These are phyloP conservation scores for Chrysophaeum taylorii DNA, from an alignment of 352 stramenopile genomes.

Conservation along the genomic window DNA sequence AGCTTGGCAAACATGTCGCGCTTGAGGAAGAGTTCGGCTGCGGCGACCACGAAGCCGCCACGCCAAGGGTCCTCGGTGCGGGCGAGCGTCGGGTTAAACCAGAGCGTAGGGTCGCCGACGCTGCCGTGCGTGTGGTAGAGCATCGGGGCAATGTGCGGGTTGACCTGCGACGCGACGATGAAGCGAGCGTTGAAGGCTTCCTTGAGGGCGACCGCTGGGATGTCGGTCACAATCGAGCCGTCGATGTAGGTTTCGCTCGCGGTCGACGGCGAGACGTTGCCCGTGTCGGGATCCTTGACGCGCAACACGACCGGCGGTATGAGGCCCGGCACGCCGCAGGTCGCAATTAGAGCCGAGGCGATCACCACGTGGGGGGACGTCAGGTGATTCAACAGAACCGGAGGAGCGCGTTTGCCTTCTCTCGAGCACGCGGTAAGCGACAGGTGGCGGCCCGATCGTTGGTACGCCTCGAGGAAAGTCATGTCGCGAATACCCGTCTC, in stretches of 20 bases:
- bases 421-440: slow-evolving; percentile 52
- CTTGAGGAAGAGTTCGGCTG: slow-evolving; percentile 58
- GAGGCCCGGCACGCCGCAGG: slow-evolving; percentile 48
- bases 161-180: slow-evolving; percentile 53
- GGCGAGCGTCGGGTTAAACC: slow-evolving; percentile 33
- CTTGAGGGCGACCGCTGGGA: slow-evolving; percentile 48
- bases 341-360: slow-evolving; percentile 50
- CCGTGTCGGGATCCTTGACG: slow-evolving; percentile 47
- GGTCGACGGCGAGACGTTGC: slow-evolving; percentile 28
- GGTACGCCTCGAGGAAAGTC: slow-evolving; percentile 62
- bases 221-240: slow-evolving; percentile 57
- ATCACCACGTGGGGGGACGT: slow-evolving; percentile 56
- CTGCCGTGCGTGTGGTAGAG: slow-evolving; percentile 55
- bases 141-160: slow-evolving; percentile 61
- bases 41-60: slow-evolving; percentile 45
- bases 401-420: slow-evolving; percentile 54
- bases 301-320: slow-evolving; percentile 48
- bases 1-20: slow-evolving; percentile 58
- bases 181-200: slow-evolving; percentile 66
- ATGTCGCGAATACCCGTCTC: slow-evolving; percentile 31
- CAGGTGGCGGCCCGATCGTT: slow-evolving; percentile 50
- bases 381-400: slow-evolving; percentile 55
- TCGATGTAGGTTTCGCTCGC: slow-evolving; percentile 40
- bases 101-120: slow-evolving; percentile 48
- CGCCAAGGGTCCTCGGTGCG: slow-evolving; percentile 20